These are phyloP conservation scores for Pezicula carpinea DNA, from an alignment of 2,329 filamentous ascomycete genomes.

Conservation along the genomic window DNA sequence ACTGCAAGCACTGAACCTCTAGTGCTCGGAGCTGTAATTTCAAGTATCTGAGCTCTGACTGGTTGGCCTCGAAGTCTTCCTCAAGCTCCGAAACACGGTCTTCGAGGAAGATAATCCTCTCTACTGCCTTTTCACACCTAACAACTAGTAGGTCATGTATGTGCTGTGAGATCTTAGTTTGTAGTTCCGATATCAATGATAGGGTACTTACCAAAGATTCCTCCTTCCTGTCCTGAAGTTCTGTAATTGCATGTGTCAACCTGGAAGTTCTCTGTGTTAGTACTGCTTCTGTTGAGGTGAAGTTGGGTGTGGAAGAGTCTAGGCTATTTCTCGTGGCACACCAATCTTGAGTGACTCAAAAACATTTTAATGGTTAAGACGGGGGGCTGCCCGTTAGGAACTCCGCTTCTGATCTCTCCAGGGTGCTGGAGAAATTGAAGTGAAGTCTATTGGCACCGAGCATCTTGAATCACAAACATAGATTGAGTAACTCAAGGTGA, in stretches of 20 bases:
- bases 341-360: no score
- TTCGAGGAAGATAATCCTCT: conserved; percentile 57
- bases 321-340: no score
- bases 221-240: conserved; percentile 50
- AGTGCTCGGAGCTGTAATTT: conserved; percentile 59
- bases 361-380: no score
- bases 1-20: conserved; percentile 50
- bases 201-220: conserved; percentile 48
- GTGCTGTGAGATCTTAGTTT: conserved; percentile 36
- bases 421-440: no score
- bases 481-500: no score
- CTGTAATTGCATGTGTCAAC: conserved; percentile 43
- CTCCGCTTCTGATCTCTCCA: no score
- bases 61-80: conserved; percentile 49
- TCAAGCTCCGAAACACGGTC: conserved; percentile 55
- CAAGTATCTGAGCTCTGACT: conserved; percentile 56
- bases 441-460: no score
- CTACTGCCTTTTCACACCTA: conserved; percentile 51
- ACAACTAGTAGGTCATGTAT: conserved; percentile 57
- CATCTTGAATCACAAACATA: no score
- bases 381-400: no score
- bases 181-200: background rate
- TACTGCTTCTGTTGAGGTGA: no score
- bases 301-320: no score
- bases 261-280: no score